Evolutionary conservation across 225 moss, liverwort and hornwort species (phyloP), one percentile per base, ranked within the genome.

Genomic region (Physcomitrium patens): DNA sequence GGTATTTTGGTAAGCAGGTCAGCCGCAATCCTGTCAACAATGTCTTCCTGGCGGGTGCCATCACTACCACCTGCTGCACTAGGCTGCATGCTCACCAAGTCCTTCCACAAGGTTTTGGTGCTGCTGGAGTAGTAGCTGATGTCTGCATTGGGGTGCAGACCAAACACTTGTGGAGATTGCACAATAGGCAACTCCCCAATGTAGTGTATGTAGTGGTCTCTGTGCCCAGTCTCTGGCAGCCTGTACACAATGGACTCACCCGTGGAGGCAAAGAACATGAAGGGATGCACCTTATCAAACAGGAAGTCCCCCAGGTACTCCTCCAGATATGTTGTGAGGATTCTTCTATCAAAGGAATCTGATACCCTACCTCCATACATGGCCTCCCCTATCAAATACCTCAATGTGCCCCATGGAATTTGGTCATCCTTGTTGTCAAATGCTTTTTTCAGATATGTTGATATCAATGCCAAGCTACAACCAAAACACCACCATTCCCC

Each of bases 291-390:
- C 20, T 91, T 94, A 52, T 96, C 91, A 28, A 91, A 96, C 0
- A 96, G 77, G 67, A 96, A 96, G 48, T 96, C 94, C 3, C 96
- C 94, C 9, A 96, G 79, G 16, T 96, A 96, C 65, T 96, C 96
- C n/a, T 96, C 91, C 1, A 96, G 37, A 24, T 96, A 96, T 1
- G 94, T 96, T 69, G 87, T 94, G 0, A 96, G 73, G 46, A 96
- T 96, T 24, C 92, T 82, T 0, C 94, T 86, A 73, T 96, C 96
- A 49, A 88, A 96, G 0, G 94, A 96, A 71, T 96, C 96, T 0
- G 94, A 96, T 0, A 96, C 96, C 9, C 96, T 88, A 1, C 96
- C 96, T 56, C 94, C 96, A 5, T 96, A 96, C 94, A 96, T 96
- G 50, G 96, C 96, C 81, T 96, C 96, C 15, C 96, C 96, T 28